phyloP scores from a whole-genome alignment of 768 basidiomycete genomes.

The Suillus hirtellus region DNA sequence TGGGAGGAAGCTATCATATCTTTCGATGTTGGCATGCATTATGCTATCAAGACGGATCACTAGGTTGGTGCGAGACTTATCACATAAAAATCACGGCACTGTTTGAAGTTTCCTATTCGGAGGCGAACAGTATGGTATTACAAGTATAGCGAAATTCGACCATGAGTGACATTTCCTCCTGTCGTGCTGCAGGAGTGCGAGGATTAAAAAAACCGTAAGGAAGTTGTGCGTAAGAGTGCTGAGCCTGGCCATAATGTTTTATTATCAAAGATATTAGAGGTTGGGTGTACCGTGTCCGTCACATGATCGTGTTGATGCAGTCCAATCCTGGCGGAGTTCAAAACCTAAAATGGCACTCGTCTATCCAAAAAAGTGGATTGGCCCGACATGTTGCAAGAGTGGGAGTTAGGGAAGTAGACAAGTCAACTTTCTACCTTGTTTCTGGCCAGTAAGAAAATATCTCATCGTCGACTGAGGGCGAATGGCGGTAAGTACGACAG shows the following conservation, averaged over 20 bases:
- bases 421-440: too few species aligned
- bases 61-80: neutral
- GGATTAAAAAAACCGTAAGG: neutral
- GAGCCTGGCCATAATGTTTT: neutral
- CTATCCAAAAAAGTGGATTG: too few species aligned
- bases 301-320: too few species aligned
- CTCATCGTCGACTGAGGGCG: too few species aligned
- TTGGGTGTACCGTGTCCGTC: too few species aligned
- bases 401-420: too few species aligned
- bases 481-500: too few species aligned
- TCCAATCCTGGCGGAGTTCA: too few species aligned
- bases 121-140: neutral
- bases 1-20: constrained; percentile 42
- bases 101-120: neutral
- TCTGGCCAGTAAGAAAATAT: too few species aligned
- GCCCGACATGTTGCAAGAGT: too few species aligned
- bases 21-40: neutral
- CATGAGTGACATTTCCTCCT: neutral
- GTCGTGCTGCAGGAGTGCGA: neutral
- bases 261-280: neutral
- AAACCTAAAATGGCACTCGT: too few species aligned
- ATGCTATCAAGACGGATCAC: neutral
- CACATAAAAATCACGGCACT: neutral
- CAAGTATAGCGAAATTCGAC: neutral
- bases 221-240: neutral